These are phyloP conservation scores for Chaetomidium leptoderma DNA, from an alignment of 495 filamentous ascomycete species.

Conservation along the genomic window DNA sequence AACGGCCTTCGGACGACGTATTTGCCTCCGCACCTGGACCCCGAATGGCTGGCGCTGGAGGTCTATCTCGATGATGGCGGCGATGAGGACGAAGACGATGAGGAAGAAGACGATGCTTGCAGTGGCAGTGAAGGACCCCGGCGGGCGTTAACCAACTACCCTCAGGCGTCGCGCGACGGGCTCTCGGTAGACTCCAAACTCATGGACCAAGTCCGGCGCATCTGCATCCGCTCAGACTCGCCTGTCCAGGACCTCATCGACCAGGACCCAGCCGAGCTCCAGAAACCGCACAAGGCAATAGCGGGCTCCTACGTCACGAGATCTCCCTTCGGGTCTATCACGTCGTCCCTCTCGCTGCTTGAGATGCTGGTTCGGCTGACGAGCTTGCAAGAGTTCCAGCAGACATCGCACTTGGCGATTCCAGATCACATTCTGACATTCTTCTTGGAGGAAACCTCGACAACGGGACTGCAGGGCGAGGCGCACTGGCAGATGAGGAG, in stretches of 20 bases:
- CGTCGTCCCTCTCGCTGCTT: slow-evolving; percentile 84
- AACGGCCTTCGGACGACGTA: slow-evolving; percentile 49
- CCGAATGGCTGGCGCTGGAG: slow-evolving; percentile 94
- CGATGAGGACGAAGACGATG: slow-evolving; percentile 24
- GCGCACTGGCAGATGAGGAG: slow-evolving; percentile 64
- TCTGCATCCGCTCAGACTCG: slow-evolving; percentile 35
- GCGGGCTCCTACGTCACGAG: slow-evolving; percentile 24
- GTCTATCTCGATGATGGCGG: slow-evolving; percentile 57
- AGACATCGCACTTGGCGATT: slow-evolving; percentile 85
- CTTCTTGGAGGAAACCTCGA: slow-evolving; percentile 80
- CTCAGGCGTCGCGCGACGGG: slow-evolving; percentile 9
- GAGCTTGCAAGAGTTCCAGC: slow-evolving; percentile 94
- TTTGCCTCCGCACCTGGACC: slow-evolving; percentile 76
- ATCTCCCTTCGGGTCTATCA: slow-evolving; percentile 51
- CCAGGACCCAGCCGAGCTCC: slow-evolving; percentile 7
- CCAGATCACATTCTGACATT: slow-evolving; percentile 93
- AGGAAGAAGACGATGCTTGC: slow-evolving; percentile 22
- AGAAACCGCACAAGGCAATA: not conserved
- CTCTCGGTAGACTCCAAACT: slow-evolving; percentile 39
- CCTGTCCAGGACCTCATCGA: slow-evolving; percentile 25
- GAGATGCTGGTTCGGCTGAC: slow-evolving; percentile 91
- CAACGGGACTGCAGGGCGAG: slow-evolving; percentile 67
- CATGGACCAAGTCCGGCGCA: slow-evolving; percentile 37
- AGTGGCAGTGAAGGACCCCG: not conserved
- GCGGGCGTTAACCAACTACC: not conserved